Conservation (phyloP, 2,329 filamentous ascomycete species). For the Endothia cerciana region DNA sequence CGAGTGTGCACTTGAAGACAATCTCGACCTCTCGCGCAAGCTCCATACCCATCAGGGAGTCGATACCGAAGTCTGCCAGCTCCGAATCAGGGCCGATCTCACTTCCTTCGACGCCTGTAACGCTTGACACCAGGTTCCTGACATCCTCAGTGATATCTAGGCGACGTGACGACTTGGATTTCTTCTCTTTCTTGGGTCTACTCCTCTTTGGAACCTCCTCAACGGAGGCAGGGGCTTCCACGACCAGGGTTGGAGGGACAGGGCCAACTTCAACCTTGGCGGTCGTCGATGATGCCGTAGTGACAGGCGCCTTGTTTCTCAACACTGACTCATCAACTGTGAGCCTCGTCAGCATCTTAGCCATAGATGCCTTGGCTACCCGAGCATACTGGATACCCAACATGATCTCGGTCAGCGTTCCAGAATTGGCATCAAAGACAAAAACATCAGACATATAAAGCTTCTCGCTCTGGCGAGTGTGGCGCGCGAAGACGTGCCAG, state of each 20-base stretch:
- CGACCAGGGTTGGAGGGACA: not conserved
- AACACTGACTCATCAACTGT: slow-evolving; percentile 21
- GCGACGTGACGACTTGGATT: not conserved
- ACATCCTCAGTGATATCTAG: not conserved
- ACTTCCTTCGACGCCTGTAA: not conserved
- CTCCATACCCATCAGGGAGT: slow-evolving; percentile 56
- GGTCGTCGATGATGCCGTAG: not conserved
- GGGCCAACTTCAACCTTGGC: not conserved
- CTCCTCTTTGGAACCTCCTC: not conserved
- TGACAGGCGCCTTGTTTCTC: not conserved
- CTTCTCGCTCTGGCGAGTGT: slow-evolving; percentile 34
- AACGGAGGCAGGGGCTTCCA: no score
- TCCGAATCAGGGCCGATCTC: slow-evolving; percentile 11
- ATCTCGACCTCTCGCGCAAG: slow-evolving; percentile 46
- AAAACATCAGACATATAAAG: slow-evolving; percentile 40
- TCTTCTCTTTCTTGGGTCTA: not conserved
- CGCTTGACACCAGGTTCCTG: not conserved
- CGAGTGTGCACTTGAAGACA: slow-evolving; percentile 41
- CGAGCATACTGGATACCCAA: slow-evolving; percentile 39
- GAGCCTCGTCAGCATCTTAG: slow-evolving; percentile 35
- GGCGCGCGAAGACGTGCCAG: slow-evolving; percentile 38
- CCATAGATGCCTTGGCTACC: slow-evolving; percentile 36
- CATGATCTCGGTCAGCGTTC: slow-evolving; percentile 38
- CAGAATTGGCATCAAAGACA: slow-evolving; percentile 38
- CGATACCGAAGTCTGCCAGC: slow-evolving; percentile 50